Evolutionary conservation across 345 rosid genomes (phyloP).

Genomic region (Heritiera littoralis): DNA sequence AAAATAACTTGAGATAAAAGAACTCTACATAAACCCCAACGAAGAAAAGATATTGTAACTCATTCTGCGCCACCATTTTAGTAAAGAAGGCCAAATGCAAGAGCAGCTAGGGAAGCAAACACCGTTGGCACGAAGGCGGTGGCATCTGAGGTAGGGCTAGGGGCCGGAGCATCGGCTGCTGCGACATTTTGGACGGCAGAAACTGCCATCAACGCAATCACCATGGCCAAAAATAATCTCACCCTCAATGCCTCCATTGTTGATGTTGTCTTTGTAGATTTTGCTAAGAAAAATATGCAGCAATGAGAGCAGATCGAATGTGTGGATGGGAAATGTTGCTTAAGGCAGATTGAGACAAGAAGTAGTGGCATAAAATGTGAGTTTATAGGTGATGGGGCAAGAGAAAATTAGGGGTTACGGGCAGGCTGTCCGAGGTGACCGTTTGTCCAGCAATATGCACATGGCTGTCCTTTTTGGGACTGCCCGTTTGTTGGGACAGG

Average conservation of each 20-base stretch:
- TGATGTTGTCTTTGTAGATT: not conserved
- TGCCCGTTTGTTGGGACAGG: conserved; percentile 20
- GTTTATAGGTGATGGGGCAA: conserved; percentile 15
- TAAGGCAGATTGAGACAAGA: not conserved
- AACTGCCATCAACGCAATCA: conserved; percentile 36
- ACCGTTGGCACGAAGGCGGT: conserved; percentile 36
- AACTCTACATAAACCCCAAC: conserved; percentile 15
- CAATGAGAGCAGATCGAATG: not conserved
- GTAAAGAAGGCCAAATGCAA: conserved; percentile 40
- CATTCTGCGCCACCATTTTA: conserved; percentile 13
- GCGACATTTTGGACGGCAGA: conserved; percentile 32
- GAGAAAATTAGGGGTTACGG: not conserved
- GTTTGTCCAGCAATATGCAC: conserved; percentile 10
- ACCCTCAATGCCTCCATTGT: conserved; percentile 30
- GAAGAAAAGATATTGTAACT: not conserved
- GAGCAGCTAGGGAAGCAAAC: conserved; percentile 37
- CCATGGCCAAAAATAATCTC: conserved; percentile 30
- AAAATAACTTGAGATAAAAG: not conserved
- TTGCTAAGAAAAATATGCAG: not conserved
- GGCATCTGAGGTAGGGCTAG: conserved; percentile 46
- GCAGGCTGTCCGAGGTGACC: conserved; percentile 9
- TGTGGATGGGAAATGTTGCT: not conserved
- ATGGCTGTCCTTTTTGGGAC: not conserved
- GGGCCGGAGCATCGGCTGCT: conserved; percentile 47
- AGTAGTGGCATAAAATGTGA: not conserved